Evolutionary conservation across 177 flowering plant species (phyloP), one percentile per base, ranked within the genome.

Genomic region (Vitis hybrid): DNA sequence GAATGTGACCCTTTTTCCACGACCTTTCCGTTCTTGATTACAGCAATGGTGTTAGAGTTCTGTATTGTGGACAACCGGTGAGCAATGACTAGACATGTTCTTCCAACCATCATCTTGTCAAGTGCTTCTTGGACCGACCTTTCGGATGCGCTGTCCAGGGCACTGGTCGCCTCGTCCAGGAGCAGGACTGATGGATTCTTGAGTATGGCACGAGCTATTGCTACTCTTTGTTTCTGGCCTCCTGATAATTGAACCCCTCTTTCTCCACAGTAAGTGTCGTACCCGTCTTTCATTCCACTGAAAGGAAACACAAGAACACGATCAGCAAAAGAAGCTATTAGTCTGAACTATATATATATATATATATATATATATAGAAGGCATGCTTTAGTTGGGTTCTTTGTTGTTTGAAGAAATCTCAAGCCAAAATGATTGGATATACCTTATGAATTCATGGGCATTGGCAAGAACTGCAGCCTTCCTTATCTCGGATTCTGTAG

Each of bases 81-180:
- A 52, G 88, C 88, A 58, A 83, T 75, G 52, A 80, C 76, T 32
- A 83, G 60, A 60, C 88, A 81, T 11, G 88, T 85, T 61, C 82
- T 59, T 3, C 73, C 80, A 11, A 70, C 75, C 85, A 81, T 81
- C 82, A 80, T 82, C 68, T 82, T 78, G 70, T 82, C 85, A 2
- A 83, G 65, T 32, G 86, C 85, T 65, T 83, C 88, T 71, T 85
- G 86, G 18, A 85, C 85, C 13, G 73, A 35, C 46, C 62, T 83
- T 70, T 83, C 83, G 2, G 88, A 83, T 19, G 72, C 72, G 49
- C 75, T 78, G 48, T 85, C 88, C 11, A 79, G 80, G 15, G 82
- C 84, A 52, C 84, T 81, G 3, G 84, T 81, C 12, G 84, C 86
- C 69, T 85, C 83, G 55, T 85, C 88, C 21, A 85, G n/a, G 14